These are phyloP conservation scores for Esteya vermicola DNA, from an alignment of 2,329 filamentous ascomycete species.

Conservation along the genomic window DNA sequence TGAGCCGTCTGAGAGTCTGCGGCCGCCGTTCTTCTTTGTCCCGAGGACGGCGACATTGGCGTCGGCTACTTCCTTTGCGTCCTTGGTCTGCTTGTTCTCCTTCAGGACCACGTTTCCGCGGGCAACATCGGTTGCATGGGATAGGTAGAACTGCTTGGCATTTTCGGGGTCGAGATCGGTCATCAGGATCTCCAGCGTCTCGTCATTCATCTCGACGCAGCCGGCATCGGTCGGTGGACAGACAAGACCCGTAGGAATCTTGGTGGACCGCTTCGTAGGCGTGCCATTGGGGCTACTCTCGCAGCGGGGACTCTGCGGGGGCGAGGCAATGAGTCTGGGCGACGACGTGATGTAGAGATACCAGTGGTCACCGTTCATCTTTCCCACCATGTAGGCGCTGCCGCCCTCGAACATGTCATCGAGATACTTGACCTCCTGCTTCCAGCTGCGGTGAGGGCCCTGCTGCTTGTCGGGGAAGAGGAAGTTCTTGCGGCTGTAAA, in stretches of 20 bases:
- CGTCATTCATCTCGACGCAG: conserved; percentile 46
- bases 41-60: no score
- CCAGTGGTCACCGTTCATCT: conserved; percentile 99
- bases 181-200: conserved; percentile 65
- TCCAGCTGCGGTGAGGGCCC: conserved; percentile 93
- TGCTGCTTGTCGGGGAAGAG: conserved; percentile 88
- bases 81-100: background rate
- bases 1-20: conserved; percentile 38
- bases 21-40: conserved; percentile 40
- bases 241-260: conserved; percentile 33
- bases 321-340: conserved; percentile 65
- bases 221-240: conserved; percentile 16
- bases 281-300: conserved; percentile 14
- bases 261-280: conserved; percentile 40
- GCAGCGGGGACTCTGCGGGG: conserved; percentile 59
- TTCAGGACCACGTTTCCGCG: conserved; percentile 40
- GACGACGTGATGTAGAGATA: conserved; percentile 95
- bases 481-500: conserved; percentile 99
- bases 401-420: conserved; percentile 85
- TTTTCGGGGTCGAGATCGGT: conserved; percentile 55
- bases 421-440: conserved; percentile 83
- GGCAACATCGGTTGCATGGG: conserved; percentile 75
- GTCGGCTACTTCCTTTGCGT: no score
- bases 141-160: conserved; percentile 56
- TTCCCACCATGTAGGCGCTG: conserved; percentile 98